Evolutionary conservation across 148 eudicot genomes (phyloP).

Genomic region (Arbutus unedo): DNA sequence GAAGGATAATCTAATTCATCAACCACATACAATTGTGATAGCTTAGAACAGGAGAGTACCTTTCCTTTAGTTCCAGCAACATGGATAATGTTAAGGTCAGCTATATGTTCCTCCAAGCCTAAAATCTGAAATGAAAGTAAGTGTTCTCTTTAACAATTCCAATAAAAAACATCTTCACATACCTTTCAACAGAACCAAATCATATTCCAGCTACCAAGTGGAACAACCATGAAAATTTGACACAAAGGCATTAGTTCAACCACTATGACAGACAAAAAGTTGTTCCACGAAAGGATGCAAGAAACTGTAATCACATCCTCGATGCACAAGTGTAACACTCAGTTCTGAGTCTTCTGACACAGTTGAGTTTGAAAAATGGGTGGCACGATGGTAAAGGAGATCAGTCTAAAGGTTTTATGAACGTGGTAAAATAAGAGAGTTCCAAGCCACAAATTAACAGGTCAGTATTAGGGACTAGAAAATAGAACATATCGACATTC

Average conservation of each 20-base stretch:
- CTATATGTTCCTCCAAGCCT: constrained; percentile 66
- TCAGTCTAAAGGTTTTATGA: not conserved
- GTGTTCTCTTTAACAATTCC: constrained; percentile 5
- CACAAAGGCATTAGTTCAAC: not conserved
- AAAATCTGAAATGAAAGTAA: constrained; percentile 49
- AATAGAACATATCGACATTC: not conserved
- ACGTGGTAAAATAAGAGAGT: too few relatives aligned
- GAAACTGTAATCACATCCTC: not conserved
- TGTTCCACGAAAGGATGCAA: not conserved
- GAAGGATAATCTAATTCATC: not conserved
- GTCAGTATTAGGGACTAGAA: not conserved
- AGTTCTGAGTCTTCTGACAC: not conserved
- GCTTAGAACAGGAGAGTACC: constrained; percentile 38
- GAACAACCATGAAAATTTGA: constrained; percentile 1
- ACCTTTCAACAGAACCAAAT: not conserved
- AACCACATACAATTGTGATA: not conserved
- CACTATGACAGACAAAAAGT: not conserved
- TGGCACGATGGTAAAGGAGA: not conserved
- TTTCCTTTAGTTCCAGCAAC: constrained; percentile 97
- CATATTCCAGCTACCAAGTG: not conserved
- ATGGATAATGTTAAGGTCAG: constrained; percentile 73
- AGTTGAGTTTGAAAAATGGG: not conserved
- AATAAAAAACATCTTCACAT: not conserved
- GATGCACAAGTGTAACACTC: not conserved
- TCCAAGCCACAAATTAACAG: not conserved